Conservation (phyloP, 1,284 basidiomycete species). For the Pseudozyma hubeiensis region DNA sequence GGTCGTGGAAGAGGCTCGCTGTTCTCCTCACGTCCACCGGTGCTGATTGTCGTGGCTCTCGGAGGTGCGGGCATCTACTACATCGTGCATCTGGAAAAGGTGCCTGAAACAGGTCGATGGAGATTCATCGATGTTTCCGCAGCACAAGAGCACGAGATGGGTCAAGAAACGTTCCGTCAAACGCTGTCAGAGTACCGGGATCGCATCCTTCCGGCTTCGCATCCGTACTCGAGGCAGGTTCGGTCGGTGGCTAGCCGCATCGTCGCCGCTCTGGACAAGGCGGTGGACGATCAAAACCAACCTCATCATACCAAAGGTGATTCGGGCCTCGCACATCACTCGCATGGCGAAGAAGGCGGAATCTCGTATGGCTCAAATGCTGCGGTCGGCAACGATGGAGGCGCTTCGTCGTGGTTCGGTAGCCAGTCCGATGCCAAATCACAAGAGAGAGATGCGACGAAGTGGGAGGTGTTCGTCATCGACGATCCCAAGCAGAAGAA, state of each 20-base stretch:
- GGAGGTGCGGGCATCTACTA: constrained; percentile 61
- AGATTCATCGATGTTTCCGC: constrained; percentile 64
- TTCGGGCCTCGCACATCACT: constrained; percentile 29
- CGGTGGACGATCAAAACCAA: constrained; percentile 69
- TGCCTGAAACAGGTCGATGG: constrained; percentile 64
- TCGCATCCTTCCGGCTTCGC: constrained; percentile 77
- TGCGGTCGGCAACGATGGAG: background rate
- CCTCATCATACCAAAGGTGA: constrained; percentile 42
- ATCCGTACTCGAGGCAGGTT: constrained; percentile 75
- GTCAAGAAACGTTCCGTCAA: constrained; percentile 72
- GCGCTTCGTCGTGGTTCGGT: constrained; percentile 15
- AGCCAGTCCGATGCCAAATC: constrained; percentile 1
- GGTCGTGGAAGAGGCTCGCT: constrained; percentile 9
- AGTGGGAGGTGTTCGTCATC: constrained; percentile 84
- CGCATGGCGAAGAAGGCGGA: constrained; percentile 43
- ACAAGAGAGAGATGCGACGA: constrained; percentile 24
- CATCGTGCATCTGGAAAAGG: constrained; percentile 62
- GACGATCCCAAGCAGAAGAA: constrained; percentile 79
- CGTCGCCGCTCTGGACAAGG: constrained; percentile 75
- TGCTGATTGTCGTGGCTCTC: constrained; percentile 43
- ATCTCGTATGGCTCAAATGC: constrained; percentile 36
- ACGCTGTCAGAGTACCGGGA: constrained; percentile 74
- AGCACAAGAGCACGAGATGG: constrained; percentile 65
- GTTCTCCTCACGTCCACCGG: constrained; percentile 33
- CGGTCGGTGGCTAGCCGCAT: constrained; percentile 77